Evolutionary conservation across 306 rosid genomes (phyloP).

Genomic region (Lathyrus oleraceus): DNA sequence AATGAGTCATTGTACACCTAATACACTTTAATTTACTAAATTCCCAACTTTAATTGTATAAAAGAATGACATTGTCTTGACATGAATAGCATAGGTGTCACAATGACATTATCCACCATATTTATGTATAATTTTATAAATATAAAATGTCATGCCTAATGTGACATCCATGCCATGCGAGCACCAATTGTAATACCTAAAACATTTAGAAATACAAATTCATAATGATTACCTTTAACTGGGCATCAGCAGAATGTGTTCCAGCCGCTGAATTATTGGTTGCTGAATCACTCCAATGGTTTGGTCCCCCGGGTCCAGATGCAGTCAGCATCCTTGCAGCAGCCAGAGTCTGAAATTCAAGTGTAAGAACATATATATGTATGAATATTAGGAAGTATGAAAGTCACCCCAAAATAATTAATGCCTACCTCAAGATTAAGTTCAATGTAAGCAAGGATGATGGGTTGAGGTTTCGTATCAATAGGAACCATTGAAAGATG

Average conservation of each 20-base stretch:
- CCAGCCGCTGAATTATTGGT: slow-evolving; percentile 84
- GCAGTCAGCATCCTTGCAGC: slow-evolving; percentile 99
- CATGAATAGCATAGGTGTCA: too few species aligned
- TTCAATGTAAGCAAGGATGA: slow-evolving; percentile 97
- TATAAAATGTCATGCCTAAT: background rate
- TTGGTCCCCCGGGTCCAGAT: slow-evolving; percentile 92
- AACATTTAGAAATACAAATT: background rate
- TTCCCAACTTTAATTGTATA: background rate
- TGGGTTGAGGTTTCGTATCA: slow-evolving; percentile 95
- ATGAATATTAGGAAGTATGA: background rate
- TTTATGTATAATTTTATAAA: background rate
- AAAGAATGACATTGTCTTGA: background rate
- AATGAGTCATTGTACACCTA: background rate
- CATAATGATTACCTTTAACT: slow-evolving; percentile 68
- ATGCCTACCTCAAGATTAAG: slow-evolving; percentile 88
- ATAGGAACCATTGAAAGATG: slow-evolving; percentile 99
- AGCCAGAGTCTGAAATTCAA: slow-evolving; percentile 75
- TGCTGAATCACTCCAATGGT: slow-evolving; percentile 93
- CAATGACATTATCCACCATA: background rate
- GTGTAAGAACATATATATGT: background rate
- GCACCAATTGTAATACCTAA: background rate
- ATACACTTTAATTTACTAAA: background rate
- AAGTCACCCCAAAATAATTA: background rate
- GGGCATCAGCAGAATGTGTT: slow-evolving; percentile 90
- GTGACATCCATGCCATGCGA: background rate